Percentiles rank a stretch among this genome's conserved stretches.
These are phyloP conservation scores for Phycomyces nitens DNA, from an alignment of 192 early-diverging fungal species.

Conservation along the genomic window DNA sequence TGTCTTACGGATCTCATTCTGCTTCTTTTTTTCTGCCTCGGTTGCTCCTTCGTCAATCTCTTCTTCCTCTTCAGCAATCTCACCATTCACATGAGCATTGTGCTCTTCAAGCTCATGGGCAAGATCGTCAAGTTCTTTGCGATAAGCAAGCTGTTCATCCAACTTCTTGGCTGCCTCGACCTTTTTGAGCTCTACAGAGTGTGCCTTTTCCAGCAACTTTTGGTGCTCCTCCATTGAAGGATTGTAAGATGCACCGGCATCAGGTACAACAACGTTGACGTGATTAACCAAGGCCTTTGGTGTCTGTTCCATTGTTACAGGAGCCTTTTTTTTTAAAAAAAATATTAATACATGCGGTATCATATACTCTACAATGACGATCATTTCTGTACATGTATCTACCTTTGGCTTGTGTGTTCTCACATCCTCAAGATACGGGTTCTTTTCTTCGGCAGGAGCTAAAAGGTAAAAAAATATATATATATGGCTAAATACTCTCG, in stretches of 20 bases:
- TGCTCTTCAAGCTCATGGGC: constrained; percentile 31
- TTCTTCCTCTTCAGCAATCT: constrained; percentile 33
- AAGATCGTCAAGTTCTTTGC: constrained; percentile 27
- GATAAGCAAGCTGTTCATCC: constrained; percentile 43
- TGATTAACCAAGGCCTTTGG: constrained; percentile 38
- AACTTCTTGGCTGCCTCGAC: constrained; percentile 33
- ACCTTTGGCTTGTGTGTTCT: not conserved
- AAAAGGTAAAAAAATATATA: not conserved
- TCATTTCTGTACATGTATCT: too few relatives aligned
- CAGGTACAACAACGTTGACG: constrained; percentile 69
- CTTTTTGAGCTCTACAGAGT: constrained; percentile 51
- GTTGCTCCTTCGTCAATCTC: constrained; percentile 15
- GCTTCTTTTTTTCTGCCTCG: constrained; percentile 25
- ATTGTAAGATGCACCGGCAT: constrained; percentile 90
- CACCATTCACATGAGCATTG: constrained; percentile 18
- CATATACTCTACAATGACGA: too few relatives aligned
- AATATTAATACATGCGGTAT: not conserved
- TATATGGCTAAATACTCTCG: too few relatives aligned
- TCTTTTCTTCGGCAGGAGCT: not conserved
- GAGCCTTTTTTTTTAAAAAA: constrained; percentile 31
- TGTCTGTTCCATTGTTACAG: constrained; percentile 42
- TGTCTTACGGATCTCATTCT: constrained; percentile 34
- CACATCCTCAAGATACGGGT: not conserved
- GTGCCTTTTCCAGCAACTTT: constrained; percentile 55
- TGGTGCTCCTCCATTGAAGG: constrained; percentile 82